Conservation (phyloP, 176 grass and related monocot genomes). For the Musa itinerans region DNA sequence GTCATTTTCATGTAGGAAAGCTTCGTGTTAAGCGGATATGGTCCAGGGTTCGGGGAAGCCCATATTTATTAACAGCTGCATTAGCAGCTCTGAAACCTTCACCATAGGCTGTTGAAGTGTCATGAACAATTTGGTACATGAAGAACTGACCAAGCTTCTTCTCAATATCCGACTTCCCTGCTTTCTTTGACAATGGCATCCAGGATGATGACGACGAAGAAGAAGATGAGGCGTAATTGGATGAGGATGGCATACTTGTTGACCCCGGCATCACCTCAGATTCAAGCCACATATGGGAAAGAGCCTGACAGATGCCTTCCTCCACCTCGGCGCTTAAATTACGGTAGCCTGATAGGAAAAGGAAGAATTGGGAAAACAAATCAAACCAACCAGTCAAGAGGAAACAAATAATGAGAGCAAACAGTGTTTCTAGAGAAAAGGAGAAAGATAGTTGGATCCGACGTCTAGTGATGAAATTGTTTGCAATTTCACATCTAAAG, state of each 20-base stretch:
- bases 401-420: background rate
- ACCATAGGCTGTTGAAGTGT: conserved; percentile 77
- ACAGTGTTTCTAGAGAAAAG: no score
- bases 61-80: conserved; percentile 68
- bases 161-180: conserved; percentile 68
- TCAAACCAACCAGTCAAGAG: conserved; percentile 1
- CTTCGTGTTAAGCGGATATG: conserved; percentile 57
- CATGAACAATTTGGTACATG: conserved; percentile 91
- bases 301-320: conserved; percentile 95
- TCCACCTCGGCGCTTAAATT: conserved; percentile 73
- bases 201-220: conserved; percentile 52
- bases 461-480: no score
- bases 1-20: conserved; percentile 37
- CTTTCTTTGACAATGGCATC: conserved; percentile 61
- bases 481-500: no score
- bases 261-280: conserved; percentile 69
- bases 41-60: conserved; percentile 61
- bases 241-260: conserved; percentile 30
- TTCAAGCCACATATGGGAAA: conserved; percentile 90
- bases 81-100: conserved; percentile 89
- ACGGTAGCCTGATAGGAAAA: conserved; percentile 37
- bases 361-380: background rate
- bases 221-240: conserved; percentile 31
- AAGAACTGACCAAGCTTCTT: conserved; percentile 96
- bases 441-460: no score